Percentiles rank a stretch among this genome's conserved stretches.
Conservation (phyloP, 163 green algal genomes). For the Chlamydomonas reinhardtii region DNA sequence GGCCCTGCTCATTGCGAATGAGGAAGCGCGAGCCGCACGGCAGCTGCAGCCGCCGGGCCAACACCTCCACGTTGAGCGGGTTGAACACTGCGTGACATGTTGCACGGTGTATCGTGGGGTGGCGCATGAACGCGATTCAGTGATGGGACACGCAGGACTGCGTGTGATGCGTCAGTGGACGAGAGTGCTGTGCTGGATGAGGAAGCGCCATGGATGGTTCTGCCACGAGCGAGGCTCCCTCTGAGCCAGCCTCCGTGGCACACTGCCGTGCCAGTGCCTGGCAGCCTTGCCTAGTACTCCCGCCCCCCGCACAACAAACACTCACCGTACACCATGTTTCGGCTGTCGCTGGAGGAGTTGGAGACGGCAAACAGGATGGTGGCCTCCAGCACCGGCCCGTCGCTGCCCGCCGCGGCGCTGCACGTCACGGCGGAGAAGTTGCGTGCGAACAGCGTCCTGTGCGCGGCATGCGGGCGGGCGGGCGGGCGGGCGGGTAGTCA, state of each 20-base stretch:
- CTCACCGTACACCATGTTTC: conserved; percentile 5
- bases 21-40: conserved; percentile 3
- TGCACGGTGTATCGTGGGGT: not conserved
- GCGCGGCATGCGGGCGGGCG: not conserved
- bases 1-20: not conserved
- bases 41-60: not conserved
- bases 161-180: too few relatives aligned
- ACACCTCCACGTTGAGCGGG: not conserved
- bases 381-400: not conserved
- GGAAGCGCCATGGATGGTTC: not conserved
- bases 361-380: not conserved
- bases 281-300: too few relatives aligned
- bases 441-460: not conserved
- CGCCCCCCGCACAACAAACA: too few relatives aligned
- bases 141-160: too few relatives aligned
- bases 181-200: too few relatives aligned
- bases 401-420: not conserved
- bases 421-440: not conserved
- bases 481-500: not conserved
- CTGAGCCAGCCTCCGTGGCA: too few relatives aligned
- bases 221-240: not conserved
- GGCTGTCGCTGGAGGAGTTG: not conserved
- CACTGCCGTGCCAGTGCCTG: too few relatives aligned
- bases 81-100: conserved; percentile 1
- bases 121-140: too few relatives aligned